A percentile compares a stretch with the other conserved stretches of the same genome.
phyloP scores from a whole-genome alignment of 371 early-diverging fungal genomes.

The Saksenaea oblongispora region DNA sequence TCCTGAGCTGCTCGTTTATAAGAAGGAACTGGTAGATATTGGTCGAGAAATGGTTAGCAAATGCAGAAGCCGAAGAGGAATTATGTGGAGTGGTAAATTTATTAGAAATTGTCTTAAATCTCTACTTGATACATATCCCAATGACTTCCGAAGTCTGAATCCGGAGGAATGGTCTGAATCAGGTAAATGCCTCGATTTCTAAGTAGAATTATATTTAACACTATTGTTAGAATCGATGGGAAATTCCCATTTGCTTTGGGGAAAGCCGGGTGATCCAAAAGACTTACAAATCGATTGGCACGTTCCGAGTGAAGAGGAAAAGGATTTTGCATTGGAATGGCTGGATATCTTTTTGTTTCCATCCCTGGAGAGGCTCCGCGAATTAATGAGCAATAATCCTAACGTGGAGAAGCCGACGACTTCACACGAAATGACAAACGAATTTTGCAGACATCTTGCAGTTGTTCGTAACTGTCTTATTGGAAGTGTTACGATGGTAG shows the following conservation, averaged over 20 bases:
- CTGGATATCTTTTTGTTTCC: constrained; percentile 53
- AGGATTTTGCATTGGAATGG: constrained; percentile 67
- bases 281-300: constrained; percentile 76
- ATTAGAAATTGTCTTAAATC: constrained; percentile 50
- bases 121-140: constrained; percentile 54
- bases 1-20: constrained; percentile 52
- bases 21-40: constrained; percentile 50
- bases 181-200: constrained; percentile 24
- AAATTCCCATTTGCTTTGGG: constrained; percentile 79
- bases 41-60: constrained; percentile 50
- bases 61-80: constrained; percentile 69
- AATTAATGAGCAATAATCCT: constrained; percentile 39
- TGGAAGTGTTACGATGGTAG: constrained; percentile 56
- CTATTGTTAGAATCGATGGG: constrained; percentile 44
- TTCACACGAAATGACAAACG: constrained; percentile 47
- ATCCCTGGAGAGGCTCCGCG: constrained; percentile 43
- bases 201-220: not conserved
- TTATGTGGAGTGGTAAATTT: constrained; percentile 72
- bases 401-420: constrained; percentile 16
- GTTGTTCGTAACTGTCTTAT: constrained; percentile 56
- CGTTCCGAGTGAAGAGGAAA: constrained; percentile 66
- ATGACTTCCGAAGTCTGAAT: constrained; percentile 50
- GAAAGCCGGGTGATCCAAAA: constrained; percentile 55
- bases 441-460: constrained; percentile 61
- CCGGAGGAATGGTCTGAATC: constrained; percentile 58